A percentile compares a stretch with the other conserved stretches of the same genome.
These are phyloP conservation scores for Neurospora africana DNA, from an alignment of 495 filamentous ascomycete species.

Conservation along the genomic window DNA sequence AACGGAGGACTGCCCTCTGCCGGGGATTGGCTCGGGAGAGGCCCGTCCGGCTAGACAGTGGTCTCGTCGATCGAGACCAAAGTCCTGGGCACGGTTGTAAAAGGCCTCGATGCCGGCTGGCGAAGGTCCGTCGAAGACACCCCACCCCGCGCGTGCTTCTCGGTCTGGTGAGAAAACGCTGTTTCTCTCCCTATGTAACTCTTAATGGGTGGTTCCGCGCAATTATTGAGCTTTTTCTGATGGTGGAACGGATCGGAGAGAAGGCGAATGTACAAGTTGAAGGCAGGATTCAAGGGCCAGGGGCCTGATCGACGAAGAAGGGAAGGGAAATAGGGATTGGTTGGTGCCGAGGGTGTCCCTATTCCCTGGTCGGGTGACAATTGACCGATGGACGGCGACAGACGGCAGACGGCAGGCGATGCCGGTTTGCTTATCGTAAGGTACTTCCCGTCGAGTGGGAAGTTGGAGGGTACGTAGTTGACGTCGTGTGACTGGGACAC, in stretches of 20 bases:
- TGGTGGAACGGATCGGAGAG: neutral
- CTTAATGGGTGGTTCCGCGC: neutral
- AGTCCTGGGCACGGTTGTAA: slow-evolving; percentile 52
- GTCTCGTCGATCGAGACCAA: slow-evolving; percentile 32
- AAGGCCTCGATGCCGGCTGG: slow-evolving; percentile 42
- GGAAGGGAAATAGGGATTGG: neutral
- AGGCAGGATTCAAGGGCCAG: neutral
- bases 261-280: neutral
- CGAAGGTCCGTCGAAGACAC: slow-evolving; percentile 51
- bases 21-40: neutral
- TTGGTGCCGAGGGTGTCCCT: slow-evolving; percentile 1
- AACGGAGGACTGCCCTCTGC: neutral
- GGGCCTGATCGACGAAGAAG: neutral
- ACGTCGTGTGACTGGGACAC: neutral
- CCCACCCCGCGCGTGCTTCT: slow-evolving; percentile 6
- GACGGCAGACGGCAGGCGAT: neutral
- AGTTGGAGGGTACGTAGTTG: neutral
- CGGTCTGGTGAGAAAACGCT: neutral
- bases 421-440: neutral
- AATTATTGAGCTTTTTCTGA: neutral
- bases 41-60: slow-evolving; percentile 32
- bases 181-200: neutral
- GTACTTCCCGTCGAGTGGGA: neutral
- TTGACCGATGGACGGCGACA: slow-evolving; percentile 14
- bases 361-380: slow-evolving; percentile 15